Evolutionary conservation across 2,329 filamentous ascomycete genomes (phyloP).

Genomic region (Teratosphaeriaceae sp.): DNA sequence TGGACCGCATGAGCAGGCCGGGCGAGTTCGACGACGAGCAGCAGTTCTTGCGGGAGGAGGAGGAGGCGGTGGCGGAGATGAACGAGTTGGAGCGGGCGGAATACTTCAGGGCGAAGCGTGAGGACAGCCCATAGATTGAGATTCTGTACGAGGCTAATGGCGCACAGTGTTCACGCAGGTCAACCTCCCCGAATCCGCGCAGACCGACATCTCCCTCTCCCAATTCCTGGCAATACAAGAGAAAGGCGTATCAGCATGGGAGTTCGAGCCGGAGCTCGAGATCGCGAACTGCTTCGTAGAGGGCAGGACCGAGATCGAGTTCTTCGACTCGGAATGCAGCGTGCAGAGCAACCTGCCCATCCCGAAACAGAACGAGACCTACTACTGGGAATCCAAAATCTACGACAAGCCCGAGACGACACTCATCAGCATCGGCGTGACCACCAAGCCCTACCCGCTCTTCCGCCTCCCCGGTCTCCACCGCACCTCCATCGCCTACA

Average conservation of each 20-base stretch:
- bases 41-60: conserved; percentile 87
- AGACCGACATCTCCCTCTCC: conserved; percentile 94
- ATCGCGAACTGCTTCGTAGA: conserved; percentile 99
- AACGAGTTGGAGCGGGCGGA: conserved; percentile 86
- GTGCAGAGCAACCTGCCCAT: conserved; percentile 95
- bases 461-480: conserved; percentile 92
- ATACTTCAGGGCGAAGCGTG: conserved; percentile 93
- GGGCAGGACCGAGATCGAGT: conserved; percentile 92
- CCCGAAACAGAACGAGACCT: conserved; percentile 97
- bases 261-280: conserved; percentile 97
- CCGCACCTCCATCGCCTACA: conserved; percentile 86
- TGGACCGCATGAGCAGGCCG: conserved; percentile 86
- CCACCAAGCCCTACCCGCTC: conserved; percentile 92
- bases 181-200: conserved; percentile 89
- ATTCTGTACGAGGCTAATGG: too few species aligned
- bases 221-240: conserved; percentile 98
- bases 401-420: conserved; percentile 94
- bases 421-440: conserved; percentile 83
- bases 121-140: conserved; percentile 21
- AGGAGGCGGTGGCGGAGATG: conserved; percentile 90
- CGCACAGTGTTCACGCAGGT: conserved; percentile 94
- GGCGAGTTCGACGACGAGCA: conserved; percentile 98
- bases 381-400: conserved; percentile 99
- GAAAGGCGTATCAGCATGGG: conserved; percentile 99
- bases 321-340: conserved; percentile 96